A percentile compares a stretch with the other conserved stretches of the same genome.
Conservation (phyloP, 2,329 filamentous ascomycete species). For the Volutella citrinella region DNA sequence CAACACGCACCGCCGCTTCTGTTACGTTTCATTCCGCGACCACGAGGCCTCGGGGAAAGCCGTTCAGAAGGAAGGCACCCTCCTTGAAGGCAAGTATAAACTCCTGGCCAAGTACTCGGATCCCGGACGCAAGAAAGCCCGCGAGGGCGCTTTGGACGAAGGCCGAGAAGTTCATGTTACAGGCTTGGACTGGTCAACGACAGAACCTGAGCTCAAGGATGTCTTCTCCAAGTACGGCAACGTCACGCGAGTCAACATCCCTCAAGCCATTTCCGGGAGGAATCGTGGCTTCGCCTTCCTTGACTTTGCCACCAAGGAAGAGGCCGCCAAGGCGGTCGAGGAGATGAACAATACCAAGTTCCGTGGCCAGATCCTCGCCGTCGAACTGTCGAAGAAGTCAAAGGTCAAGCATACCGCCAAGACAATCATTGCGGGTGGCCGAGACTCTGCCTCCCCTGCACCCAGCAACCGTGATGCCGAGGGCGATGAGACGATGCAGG, state of each 20-base stretch:
- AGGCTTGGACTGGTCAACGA: constrained; percentile 60
- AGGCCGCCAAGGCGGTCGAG: constrained; percentile 63
- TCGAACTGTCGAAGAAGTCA: constrained; percentile 56
- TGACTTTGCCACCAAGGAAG: constrained; percentile 67
- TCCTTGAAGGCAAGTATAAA: constrained; percentile 65
- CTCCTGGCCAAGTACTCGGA: constrained; percentile 82
- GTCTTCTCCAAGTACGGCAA: constrained; percentile 74
- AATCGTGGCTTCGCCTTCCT: constrained; percentile 80
- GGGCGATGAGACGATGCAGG: constrained; percentile 38
- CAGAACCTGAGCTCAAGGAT: constrained; percentile 66
- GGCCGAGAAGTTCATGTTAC: constrained; percentile 81
- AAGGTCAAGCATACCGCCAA: constrained; percentile 57
- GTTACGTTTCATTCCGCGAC: constrained; percentile 86
- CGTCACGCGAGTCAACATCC: constrained; percentile 69
- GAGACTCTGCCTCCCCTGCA: constrained; percentile 32
- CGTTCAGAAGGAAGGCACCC: constrained; percentile 66
- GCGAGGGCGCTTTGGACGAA: constrained; percentile 79
- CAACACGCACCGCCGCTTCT: constrained; percentile 87
- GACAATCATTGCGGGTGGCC: constrained; percentile 31
- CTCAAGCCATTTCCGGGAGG: constrained; percentile 63
- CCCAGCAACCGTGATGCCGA: constrained; percentile 33
- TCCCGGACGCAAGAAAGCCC: constrained; percentile 71
- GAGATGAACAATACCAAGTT: constrained; percentile 70
- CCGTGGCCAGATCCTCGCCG: constrained; percentile 63
- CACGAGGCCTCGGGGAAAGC: constrained; percentile 67